phyloP scores from a whole-genome alignment of 257 asterid species.

The Capsicum rhomboideum region DNA sequence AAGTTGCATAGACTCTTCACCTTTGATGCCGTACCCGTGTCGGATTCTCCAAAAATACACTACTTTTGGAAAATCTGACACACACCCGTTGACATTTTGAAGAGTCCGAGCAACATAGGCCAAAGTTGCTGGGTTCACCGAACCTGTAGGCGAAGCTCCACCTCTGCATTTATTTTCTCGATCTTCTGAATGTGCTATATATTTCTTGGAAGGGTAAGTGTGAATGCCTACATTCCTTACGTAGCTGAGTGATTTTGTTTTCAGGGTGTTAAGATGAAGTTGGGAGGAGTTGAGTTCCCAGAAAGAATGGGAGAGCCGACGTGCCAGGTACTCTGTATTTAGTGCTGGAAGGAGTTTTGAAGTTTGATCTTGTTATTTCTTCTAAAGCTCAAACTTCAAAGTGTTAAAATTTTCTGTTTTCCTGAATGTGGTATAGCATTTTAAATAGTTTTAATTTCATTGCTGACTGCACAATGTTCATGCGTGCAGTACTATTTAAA shows the following conservation, averaged over 20 bases:
- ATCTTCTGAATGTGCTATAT: neutral
- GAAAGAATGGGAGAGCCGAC: conserved; percentile 79
- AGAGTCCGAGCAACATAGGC: too few species aligned
- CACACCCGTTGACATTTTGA: too few species aligned
- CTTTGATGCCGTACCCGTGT: too few species aligned
- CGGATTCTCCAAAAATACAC: too few species aligned
- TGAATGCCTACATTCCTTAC: neutral
- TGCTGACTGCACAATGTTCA: conserved; percentile 5
- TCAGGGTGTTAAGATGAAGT: conserved; percentile 29
- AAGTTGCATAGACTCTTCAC: too few species aligned
- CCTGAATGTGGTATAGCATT: neutral
- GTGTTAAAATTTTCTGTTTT: neutral
- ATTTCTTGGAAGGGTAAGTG: neutral
- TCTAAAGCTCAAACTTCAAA: neutral
- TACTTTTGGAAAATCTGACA: too few species aligned
- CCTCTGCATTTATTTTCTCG: neutral
- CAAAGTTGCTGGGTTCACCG: neutral
- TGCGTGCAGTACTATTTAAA: conserved; percentile 59
- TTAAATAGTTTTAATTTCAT: neutral
- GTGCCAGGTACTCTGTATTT: conserved; percentile 54
- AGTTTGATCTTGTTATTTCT: neutral
- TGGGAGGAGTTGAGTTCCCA: conserved; percentile 56
- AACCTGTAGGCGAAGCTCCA: neutral
- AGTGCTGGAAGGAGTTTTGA: neutral
- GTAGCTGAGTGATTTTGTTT: neutral